Percentiles rank a stretch among this genome's conserved stretches.
Conservation (phyloP, 306 rosid genomes). For the Inga leiocalycina region DNA sequence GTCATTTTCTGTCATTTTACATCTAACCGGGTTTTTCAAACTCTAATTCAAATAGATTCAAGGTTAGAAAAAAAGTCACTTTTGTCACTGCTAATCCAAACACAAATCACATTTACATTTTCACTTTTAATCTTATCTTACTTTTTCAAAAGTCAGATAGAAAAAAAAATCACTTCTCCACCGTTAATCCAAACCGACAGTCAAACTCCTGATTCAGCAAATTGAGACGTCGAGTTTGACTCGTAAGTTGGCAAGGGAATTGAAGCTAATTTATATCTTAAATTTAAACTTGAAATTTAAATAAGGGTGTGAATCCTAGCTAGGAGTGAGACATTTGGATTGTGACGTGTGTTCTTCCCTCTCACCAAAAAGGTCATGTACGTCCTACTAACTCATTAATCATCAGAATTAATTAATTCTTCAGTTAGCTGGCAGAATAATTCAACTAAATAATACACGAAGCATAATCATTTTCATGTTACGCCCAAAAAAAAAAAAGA, state of each 20-base stretch:
- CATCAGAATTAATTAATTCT: conserved; percentile 11
- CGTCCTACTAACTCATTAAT: conserved; percentile 17
- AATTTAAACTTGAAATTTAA: neutral
- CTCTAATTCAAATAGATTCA: no score
- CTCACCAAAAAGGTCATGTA: conserved; percentile 9
- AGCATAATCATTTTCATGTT: neutral
- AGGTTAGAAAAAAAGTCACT: no score
- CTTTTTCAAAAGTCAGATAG: no score
- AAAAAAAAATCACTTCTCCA: no score
- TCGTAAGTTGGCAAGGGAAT: neutral
- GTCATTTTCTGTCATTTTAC: no score
- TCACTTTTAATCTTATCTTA: no score
- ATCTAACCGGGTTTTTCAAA: no score
- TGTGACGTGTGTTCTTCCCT: conserved; percentile 12
- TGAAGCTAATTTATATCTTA: neutral
- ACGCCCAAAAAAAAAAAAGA: neutral
- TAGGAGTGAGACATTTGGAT: conserved; percentile 31
- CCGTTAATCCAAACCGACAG: no score
- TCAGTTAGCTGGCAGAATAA: conserved; percentile 36
- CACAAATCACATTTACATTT: no score
- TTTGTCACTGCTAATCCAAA: no score
- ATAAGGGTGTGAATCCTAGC: conserved; percentile 24
- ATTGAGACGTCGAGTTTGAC: neutral
- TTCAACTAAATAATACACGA: conserved; percentile 8
- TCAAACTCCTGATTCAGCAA: neutral